A percentile compares a stretch with the other conserved stretches of the same genome.
These are phyloP conservation scores for Euphorbia tirucalli DNA, from an alignment of 345 rosid species.

Conservation along the genomic window DNA sequence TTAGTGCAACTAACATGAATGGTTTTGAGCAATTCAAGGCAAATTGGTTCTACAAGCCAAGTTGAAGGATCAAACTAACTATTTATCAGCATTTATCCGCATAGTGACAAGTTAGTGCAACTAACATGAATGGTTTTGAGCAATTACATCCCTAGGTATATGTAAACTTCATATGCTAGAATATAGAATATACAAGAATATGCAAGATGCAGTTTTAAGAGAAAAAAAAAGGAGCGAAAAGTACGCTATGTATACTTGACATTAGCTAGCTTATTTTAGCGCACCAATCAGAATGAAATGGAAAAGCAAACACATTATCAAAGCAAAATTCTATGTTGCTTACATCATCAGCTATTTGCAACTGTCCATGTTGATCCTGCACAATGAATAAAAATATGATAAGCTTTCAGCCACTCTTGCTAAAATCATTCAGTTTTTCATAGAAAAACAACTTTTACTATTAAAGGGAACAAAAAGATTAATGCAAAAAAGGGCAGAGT, in stretches of 20 bases:
- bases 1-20: neutral
- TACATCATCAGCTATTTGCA: slow-evolving; percentile 95
- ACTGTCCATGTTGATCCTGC: slow-evolving; percentile 72
- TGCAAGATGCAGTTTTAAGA: neutral
- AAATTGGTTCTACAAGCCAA: too few relatives aligned
- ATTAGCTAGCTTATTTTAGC: neutral
- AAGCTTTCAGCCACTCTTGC: neutral
- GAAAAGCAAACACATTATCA: neutral
- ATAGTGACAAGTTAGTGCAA: neutral
- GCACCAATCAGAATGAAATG: neutral
- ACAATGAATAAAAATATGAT: slow-evolving; percentile 18
- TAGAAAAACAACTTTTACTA: neutral
- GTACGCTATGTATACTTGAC: neutral
- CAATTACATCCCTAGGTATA: too few relatives aligned
- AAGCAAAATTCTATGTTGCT: slow-evolving; percentile 29
- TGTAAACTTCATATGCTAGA: neutral
- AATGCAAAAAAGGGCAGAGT: neutral
- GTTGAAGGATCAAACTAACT: too few relatives aligned
- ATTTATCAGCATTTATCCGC: too few relatives aligned
- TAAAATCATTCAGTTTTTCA: neutral
- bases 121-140: too few relatives aligned
- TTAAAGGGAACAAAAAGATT: neutral
- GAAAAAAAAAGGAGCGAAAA: too few relatives aligned
- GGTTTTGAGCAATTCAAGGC: too few relatives aligned
- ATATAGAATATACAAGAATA: neutral